Percentiles rank a stretch among this genome's conserved stretches.
phyloP scores from a whole-genome alignment of 805 yeast genomes.

The Alloascoidea africana region DNA sequence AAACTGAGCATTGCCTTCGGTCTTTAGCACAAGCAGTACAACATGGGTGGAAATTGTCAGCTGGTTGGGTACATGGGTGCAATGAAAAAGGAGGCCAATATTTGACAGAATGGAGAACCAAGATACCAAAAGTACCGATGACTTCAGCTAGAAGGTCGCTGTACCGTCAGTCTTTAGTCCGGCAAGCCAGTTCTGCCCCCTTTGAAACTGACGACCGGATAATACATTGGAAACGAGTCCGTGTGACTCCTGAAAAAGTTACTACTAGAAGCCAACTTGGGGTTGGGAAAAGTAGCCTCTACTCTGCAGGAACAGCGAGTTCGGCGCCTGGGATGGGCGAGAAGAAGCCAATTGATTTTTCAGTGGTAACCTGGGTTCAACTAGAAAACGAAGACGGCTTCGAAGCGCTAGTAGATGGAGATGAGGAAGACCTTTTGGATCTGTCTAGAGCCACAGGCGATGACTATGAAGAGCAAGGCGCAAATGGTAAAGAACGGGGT shows the following conservation, averaged over 20 bases:
- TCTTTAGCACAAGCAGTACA: too few species aligned
- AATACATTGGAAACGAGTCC: slow-evolving; percentile 18
- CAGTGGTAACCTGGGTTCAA: slow-evolving; percentile 19
- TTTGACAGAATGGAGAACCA: too few species aligned
- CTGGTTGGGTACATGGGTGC: too few species aligned
- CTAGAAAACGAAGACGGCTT: slow-evolving; percentile 7
- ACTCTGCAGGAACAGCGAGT: too few species aligned
- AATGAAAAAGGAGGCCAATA: too few species aligned
- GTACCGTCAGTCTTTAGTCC: background rate
- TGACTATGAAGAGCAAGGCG: slow-evolving; percentile 16
- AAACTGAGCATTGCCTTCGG: too few species aligned
- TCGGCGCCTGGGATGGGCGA: too few species aligned
- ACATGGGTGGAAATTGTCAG: too few species aligned
- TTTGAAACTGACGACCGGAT: slow-evolving; percentile 11
- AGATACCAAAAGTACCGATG: too few species aligned
- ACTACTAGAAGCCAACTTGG: slow-evolving; percentile 5
- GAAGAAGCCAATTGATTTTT: slow-evolving; percentile 11
- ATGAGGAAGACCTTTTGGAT: slow-evolving; percentile 28
- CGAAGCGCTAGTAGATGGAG: slow-evolving; percentile 18
- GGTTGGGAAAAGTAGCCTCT: too few species aligned
- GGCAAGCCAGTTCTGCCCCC: slow-evolving; percentile 3
- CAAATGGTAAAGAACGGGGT: too few species aligned
- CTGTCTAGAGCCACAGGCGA: slow-evolving; percentile 21
- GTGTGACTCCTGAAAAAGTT: slow-evolving; percentile 14
- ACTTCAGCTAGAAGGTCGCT: background rate